Conservation (phyloP, 2,329 filamentous ascomycete species). For the Colletotrichum sp. region DNA sequence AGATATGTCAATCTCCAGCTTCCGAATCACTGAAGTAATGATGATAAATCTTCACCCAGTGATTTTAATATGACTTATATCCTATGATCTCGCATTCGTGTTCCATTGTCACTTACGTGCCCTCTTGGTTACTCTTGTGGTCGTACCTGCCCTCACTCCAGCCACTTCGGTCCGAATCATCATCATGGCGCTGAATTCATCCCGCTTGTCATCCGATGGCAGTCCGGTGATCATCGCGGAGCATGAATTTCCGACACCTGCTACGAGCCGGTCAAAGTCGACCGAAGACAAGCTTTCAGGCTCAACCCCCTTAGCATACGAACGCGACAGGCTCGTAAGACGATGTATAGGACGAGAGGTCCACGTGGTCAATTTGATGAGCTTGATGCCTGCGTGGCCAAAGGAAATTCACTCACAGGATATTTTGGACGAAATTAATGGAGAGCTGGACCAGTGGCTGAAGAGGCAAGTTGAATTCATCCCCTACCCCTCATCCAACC, state of each 20-base stretch:
- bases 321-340: neutral
- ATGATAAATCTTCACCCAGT: neutral
- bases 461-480: neutral
- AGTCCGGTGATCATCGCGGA: neutral
- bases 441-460: neutral
- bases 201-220: neutral
- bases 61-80: neutral
- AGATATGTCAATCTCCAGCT: neutral
- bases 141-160: neutral
- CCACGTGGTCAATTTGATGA: neutral
- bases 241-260: accelerated
- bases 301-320: neutral
- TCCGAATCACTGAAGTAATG: neutral
- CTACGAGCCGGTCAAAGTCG: neutral
- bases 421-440: neutral
- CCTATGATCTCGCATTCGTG: neutral
- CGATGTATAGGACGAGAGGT: neutral
- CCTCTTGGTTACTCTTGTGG: neutral
- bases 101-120: neutral
- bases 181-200: neutral
- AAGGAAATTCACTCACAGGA: neutral
- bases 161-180: neutral
- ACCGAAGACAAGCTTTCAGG: neutral
- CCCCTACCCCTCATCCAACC: neutral
- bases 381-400: neutral